A percentile compares a stretch with the other conserved stretches of the same genome.
These are phyloP conservation scores for Globisporangium sylvaticum DNA, from an alignment of 352 stramenopile genomes.

Conservation along the genomic window DNA sequence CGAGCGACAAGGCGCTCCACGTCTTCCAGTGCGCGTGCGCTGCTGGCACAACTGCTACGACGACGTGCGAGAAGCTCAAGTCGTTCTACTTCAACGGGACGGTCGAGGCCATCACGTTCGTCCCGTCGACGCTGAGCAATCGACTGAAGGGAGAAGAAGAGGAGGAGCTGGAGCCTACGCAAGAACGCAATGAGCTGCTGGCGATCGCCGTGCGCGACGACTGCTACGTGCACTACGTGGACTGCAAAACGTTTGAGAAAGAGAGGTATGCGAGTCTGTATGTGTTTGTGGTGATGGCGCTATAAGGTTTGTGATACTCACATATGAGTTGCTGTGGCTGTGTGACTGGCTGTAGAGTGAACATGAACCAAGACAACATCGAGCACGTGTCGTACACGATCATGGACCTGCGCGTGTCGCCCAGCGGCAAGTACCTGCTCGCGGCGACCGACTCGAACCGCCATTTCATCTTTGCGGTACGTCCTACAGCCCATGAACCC, in stretches of 20 bases:
- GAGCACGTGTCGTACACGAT: constrained; percentile 88
- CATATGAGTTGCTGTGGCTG: background rate
- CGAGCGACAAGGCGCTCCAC: constrained; percentile 73
- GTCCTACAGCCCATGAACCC: constrained; percentile 8
- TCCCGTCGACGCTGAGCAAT: constrained; percentile 18
- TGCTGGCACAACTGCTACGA: background rate
- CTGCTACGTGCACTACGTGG: constrained; percentile 83
- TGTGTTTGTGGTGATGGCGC: background rate
- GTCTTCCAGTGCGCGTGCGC: constrained; percentile 46
- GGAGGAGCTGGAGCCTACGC: background rate
- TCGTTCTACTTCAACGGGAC: constrained; percentile 87
- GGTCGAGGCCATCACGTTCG: constrained; percentile 61
- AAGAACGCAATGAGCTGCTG: constrained; percentile 34
- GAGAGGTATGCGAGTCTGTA: constrained; percentile 36
- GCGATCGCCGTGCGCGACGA: constrained; percentile 71
- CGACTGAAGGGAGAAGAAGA: background rate
- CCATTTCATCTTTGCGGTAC: constrained; percentile 74
- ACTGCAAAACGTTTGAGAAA: constrained; percentile 78
- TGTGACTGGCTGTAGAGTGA: constrained; percentile 40
- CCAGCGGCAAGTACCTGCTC: constrained; percentile 73
- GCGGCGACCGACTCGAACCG: constrained; percentile 79
- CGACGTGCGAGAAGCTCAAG: constrained; percentile 55
- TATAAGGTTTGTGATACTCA: background rate
- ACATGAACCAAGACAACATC: constrained; percentile 85
- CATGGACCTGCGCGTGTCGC: constrained; percentile 74